Base-by-base conservation (phyloP, 257 asterid genomes). In the Prunella vulgaris region DNA sequence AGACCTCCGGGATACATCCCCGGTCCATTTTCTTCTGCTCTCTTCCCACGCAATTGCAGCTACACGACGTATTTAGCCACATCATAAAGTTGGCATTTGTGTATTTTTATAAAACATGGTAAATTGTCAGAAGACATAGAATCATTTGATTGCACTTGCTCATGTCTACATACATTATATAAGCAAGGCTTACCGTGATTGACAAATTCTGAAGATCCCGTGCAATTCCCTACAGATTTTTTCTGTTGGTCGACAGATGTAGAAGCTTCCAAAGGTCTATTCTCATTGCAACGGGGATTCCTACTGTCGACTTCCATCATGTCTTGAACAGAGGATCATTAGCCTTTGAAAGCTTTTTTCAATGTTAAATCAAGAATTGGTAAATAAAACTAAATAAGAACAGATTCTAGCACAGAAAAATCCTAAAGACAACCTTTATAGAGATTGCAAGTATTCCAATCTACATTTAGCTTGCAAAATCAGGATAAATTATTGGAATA, bases 41-140 rank as follows among this genome's bases (percentile, higher is more conserved):
- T 87, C 93, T 7, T 87, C 85, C 96, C 96, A 90, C 57, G 80
- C 86, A 73, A 80, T 77, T 25, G 84, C 91, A 75, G 88, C 96
- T 90, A 76, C 69, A 88, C 40, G 58, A 76, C 73, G 76, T 18
- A 77, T 73, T 20, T 22, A 64, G 33, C 37, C 30, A 58, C 51
- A 42, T 60, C 6, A 49, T 56, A 38, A n/a, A 10, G 3, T 4
- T 38, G 14, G 46, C 46, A 38, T 38, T 38, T 38, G 46, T n/a
- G 0, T 38, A 10, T 13, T 42, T 42, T 42, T 10, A 40, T 40
- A 40, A 10, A 38, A 38, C n/a, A 38, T 4, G n/a, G 1, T 12
- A 40, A 13, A 42, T 42, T 42, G 6, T 42, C 51, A 9, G 48
- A 13, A 42, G 51, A 18, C 14, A 40, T 10, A 42, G 51, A 42